Evolutionary conservation across 169 alveolate species (phyloP).

Genomic region (Plasmodium malariae): DNA sequence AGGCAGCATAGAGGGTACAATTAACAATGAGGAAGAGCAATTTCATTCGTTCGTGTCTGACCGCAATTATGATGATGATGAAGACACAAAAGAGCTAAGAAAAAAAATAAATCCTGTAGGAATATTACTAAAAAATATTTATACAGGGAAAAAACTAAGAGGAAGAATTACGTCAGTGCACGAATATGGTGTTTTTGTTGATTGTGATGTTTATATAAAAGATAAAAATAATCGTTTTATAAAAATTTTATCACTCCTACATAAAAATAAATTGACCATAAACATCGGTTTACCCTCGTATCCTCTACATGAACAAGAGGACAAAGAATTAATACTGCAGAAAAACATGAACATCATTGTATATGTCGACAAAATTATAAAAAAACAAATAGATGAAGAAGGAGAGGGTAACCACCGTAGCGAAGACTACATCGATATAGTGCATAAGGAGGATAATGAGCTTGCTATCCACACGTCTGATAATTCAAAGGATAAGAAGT

Average conservation of each 20-base stretch:
- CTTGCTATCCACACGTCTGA: background rate
- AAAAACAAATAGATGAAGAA: background rate
- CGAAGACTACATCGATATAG: background rate
- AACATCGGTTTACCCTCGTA: slow-evolving; percentile 72
- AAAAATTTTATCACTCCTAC: slow-evolving; percentile 57
- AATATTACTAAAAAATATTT: slow-evolving; percentile 45
- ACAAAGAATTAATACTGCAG: slow-evolving; percentile 71
- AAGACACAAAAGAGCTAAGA: slow-evolving; percentile 51
- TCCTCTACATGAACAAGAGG: slow-evolving; percentile 47
- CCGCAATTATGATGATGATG: slow-evolving; percentile 16
- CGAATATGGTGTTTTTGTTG: slow-evolving; percentile 67
- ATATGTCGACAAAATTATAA: slow-evolving; percentile 75
- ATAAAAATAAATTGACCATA: slow-evolving; percentile 76
- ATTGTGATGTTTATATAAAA: slow-evolving; percentile 74
- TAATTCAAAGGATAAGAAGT: slow-evolving; percentile 25
- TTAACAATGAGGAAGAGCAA: background rate
- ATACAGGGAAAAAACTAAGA: slow-evolving; percentile 64
- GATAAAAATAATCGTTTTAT: slow-evolving; percentile 15
- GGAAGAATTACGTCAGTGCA: slow-evolving; percentile 77
- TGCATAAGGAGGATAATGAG: background rate
- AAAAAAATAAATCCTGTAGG: slow-evolving; percentile 39
- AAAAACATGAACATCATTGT: slow-evolving; percentile 76
- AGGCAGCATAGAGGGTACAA: background rate
- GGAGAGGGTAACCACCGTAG: background rate
- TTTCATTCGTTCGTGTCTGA: background rate